phyloP scores from a whole-genome alignment of 805 yeast species.

The Wickerhamomyces rabaulensis region DNA sequence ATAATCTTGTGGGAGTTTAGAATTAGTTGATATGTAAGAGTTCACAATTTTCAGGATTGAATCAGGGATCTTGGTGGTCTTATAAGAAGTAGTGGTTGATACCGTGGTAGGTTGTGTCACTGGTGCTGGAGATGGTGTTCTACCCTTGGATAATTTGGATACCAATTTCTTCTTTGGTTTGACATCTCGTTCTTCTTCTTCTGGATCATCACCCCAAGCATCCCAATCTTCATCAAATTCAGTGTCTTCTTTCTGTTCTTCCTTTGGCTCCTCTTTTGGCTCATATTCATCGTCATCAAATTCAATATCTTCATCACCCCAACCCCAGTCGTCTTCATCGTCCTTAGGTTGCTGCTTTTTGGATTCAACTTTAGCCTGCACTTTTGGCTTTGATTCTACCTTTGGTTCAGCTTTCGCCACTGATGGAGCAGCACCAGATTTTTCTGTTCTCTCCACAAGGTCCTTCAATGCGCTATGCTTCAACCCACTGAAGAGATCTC shows the following conservation, averaged over 20 bases:
- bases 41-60: conserved; percentile 8
- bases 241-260: background rate
- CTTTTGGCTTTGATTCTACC: background rate
- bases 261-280: background rate
- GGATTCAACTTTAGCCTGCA: background rate
- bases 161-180: conserved; percentile 12
- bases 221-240: conserved; percentile 19
- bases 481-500: conserved; percentile 7
- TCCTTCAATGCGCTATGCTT: background rate
- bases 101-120: background rate
- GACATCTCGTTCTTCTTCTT: conserved; percentile 5
- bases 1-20: conserved; percentile 7
- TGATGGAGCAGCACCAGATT: background rate
- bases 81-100: background rate
- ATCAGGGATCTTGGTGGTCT: conserved; percentile 12
- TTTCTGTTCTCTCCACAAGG: background rate
- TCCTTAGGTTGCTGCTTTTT: background rate
- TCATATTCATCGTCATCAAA: conserved; percentile 20
- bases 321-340: conserved; percentile 11
- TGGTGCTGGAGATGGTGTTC: conserved; percentile 7
- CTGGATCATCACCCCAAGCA: conserved; percentile 19
- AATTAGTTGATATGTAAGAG: conserved; percentile 11
- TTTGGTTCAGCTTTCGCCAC: background rate
- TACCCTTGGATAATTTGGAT: conserved; percentile 15
- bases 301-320: conserved; percentile 13